Evolutionary conservation across 306 rosid genomes (phyloP).

Genomic region (Castanopsis chinensis): DNA sequence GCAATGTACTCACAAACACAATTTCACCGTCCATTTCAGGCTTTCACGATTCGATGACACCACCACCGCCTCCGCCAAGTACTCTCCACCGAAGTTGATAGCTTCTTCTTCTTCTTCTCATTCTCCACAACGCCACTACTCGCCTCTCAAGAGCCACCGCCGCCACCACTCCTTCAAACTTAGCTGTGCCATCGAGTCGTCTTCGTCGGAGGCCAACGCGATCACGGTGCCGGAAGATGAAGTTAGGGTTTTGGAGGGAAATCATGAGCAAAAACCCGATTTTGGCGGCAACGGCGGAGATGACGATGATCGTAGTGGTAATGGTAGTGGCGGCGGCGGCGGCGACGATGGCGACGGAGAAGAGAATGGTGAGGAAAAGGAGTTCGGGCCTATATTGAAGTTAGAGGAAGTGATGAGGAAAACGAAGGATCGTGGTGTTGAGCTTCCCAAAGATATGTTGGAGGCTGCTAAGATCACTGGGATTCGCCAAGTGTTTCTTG

Average conservation of each 20-base stretch:
- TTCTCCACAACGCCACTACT: slow-evolving; percentile 1
- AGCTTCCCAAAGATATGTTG: slow-evolving; percentile 70
- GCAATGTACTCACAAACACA: neutral
- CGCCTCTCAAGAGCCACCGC: neutral
- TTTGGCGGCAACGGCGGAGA: slow-evolving; percentile 35
- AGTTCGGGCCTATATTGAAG: slow-evolving; percentile 69
- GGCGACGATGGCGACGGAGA: slow-evolving; percentile 25
- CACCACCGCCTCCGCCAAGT: slow-evolving; percentile 4
- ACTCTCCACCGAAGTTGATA: neutral
- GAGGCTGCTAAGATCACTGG: slow-evolving; percentile 71
- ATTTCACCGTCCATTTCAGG: slow-evolving; percentile 1
- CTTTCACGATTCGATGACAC: neutral
- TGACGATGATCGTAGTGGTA: slow-evolving; percentile 20
- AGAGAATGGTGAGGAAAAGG: slow-evolving; percentile 43
- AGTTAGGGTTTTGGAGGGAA: neutral
- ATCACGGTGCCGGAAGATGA: slow-evolving; percentile 3
- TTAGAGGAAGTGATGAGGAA: slow-evolving; percentile 68
- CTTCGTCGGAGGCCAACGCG: slow-evolving; percentile 12
- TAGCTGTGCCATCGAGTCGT: slow-evolving; percentile 29
- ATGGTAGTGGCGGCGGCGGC: slow-evolving; percentile 25
- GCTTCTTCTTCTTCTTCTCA: slow-evolving; percentile 11
- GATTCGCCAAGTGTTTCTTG: slow-evolving; percentile 67
- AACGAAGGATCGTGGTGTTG: slow-evolving; percentile 60
- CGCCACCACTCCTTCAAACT: slow-evolving; percentile 14
- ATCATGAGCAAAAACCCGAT: slow-evolving; percentile 5